Evolutionary conservation across 2,329 filamentous ascomycete genomes (phyloP), one percentile per base, ranked within the genome.

Genomic region (Pseudogymnoascus sp.): DNA sequence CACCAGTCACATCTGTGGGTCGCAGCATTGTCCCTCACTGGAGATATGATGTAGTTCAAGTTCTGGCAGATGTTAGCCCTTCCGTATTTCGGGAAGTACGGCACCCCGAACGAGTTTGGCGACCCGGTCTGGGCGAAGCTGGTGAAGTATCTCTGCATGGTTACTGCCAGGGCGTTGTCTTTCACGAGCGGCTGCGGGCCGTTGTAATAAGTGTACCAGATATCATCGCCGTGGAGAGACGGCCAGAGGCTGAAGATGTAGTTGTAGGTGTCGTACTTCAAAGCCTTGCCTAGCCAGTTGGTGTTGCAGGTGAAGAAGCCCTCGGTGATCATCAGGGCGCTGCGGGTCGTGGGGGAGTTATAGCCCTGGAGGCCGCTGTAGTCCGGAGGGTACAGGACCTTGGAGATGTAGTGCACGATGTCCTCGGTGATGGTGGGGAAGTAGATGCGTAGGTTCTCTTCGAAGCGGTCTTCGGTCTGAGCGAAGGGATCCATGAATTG

Each of bases 241-340:
- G 80, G 80, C 1, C 77, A 76, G 0, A 81, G 74, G 31, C 75
- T 74, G 66, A 82, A 83, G n/a, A 78, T 69, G 70, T 82, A 82
- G 4, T 74, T 73, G 70, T 79, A 79, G 0, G 78, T 79, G 13
- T 74, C 60, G 68, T 80, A 79, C 7, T 68, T 67, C 67, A 73
- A 77, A 8, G 77, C 80, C 2, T 70, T 72, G 64, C 75, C 73
- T 6, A 83, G 73, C 67, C 75, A 81, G 67, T 77, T 74, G 15
- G 80, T 77, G 66, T 80, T 80, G 75, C 81, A 83, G 58, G 72
- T 70, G 66, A 80, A 79, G 62, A 70, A 61, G 12, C 67, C 63
- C 63, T 83, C 81, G n/a, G 74, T 69, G 27, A 74, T 69, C 10
- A 79, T 70, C 1, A 77, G 72, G 15, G 71, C 69, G 0, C 72